Base-by-base conservation (phyloP, 768 basidiomycete genomes). In the Tricholoma terreum region DNA sequence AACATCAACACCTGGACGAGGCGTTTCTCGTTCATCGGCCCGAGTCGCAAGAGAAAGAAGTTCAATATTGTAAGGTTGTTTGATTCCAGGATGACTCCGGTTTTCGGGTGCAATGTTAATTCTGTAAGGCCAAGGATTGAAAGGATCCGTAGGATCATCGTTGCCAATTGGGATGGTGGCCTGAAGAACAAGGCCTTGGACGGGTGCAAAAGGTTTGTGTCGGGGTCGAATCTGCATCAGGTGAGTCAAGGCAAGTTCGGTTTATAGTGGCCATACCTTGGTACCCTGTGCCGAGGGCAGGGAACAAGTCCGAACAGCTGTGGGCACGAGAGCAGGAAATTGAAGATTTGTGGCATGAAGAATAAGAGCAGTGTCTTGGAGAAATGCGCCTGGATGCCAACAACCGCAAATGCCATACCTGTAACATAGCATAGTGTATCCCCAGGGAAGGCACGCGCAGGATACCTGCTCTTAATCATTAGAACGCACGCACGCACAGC, bases 361-460 rank as follows among this genome's bases (percentile, higher is more conserved):
- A 99, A 98, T 22, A 98, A 76, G 56, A 98, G 80, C 8, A 99
- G 77, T 0, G 97, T 99, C 74, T 99, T 99, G 53, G 92, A 93
- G 72, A 94, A 98, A 71, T 99, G 97, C 0, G 90, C 94, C 66
- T 97, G 92, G 60, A 99, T 98, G 21, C 94, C 95, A 31, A 96
- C 94, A 8, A 97, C 95, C 0, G 97, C 89, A 69, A 99, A 98
- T 4, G 97, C 93, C 97, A 99, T 99, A 58, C 97, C 97, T 0
- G 94, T 85, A 38, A 98, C 86, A 75, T 99, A 99, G 72, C 97
- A 99, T 30, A 99, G 80, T 3, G 97, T 99, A 70, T 99, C 97
- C 2, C 97, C 97, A 0, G 94, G 91, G 68, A 98, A 99, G 0
- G 84, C 93, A 19, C 89, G 82, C 9, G 97, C 94, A 6, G 97